Base-by-base conservation (phyloP, 2,329 filamentous ascomycete species). In the Arthrocladium fulminans region DNA sequence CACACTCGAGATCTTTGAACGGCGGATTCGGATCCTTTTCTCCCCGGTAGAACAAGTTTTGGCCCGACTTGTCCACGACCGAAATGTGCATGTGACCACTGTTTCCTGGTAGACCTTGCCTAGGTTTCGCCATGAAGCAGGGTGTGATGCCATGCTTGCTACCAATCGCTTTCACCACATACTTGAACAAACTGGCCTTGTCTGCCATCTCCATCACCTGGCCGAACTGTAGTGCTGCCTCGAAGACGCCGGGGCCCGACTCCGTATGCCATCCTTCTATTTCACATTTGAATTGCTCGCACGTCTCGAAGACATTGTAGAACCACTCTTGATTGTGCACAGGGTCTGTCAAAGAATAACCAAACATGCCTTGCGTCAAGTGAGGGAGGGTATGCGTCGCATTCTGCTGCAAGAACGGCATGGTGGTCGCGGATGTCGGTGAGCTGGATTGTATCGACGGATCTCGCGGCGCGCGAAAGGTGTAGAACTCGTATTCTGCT, bases 71-170 rank as follows among this genome's bases (percentile, higher is more conserved):
- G 61, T 90, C 86, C 15, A 90, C 82, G 8, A 98, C 73, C 1
- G 90, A 97, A 53, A 97, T 75, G 65, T 98, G 92, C 75, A 95
- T 90, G 65, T 98, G 92, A 1, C 92, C 92, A 54, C 85, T 92
- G 71, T 97, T 97, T 40, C 92, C 92, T 0, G 92, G 92, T 0
- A 97, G 73, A 0, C 89, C 88, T 60, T 94, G 79, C 56, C 86
- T 82, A 2, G 92, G 92, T 68, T 98, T 98, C 13, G 92, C 92
- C 92, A 98, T 98, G 73, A 98, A 98, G 67, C 87, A 94, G 0
- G 92, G 92, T 0, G 88, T 95, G 62, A 98, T 94, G 57, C 87
- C 88, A 64, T 88, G 86, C 62, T 87, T 84, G 49, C 81, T 84
- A 38, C 86, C 87, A 32, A 95, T 79, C 8, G 87, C 88, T 69